Conservation (phyloP, 345 rosid species). For the Rubroshorea leprosula region DNA sequence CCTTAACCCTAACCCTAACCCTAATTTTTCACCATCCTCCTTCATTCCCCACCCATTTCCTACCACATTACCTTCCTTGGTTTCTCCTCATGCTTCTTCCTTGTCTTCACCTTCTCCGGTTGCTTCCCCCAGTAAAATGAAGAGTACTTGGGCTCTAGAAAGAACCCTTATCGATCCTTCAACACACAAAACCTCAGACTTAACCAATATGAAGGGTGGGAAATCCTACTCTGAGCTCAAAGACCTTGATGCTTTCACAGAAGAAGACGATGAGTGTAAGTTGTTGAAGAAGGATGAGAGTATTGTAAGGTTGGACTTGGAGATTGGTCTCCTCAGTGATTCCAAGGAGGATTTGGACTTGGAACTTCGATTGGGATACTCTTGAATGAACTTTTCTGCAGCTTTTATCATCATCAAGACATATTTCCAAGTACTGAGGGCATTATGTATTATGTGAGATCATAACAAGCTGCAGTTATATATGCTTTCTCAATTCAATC, state of each 20-base stretch:
- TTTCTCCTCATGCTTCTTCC: constrained; percentile 33
- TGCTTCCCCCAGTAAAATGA: constrained; percentile 24
- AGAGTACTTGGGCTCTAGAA: not conserved
- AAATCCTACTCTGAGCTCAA: constrained; percentile 17
- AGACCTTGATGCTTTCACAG: constrained; percentile 4
- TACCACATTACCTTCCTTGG: too few species aligned
- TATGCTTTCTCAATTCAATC: too few species aligned
- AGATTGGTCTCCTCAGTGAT: constrained; percentile 41
- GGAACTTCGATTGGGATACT: constrained; percentile 85
- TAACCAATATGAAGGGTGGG: constrained; percentile 8
- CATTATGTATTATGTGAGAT: too few species aligned
- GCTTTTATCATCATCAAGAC: not conserved
- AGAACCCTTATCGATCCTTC: constrained; percentile 19
- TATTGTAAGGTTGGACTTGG: constrained; percentile 52
- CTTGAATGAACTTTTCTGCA: constrained; percentile 16
- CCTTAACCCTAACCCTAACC: constrained; percentile 52
- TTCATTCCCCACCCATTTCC: constrained; percentile 21
- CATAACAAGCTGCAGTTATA: not conserved
- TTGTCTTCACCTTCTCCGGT: constrained; percentile 39
- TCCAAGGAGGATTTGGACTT: constrained; percentile 69
- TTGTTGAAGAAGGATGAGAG: constrained; percentile 34
- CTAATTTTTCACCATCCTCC: constrained; percentile 42
- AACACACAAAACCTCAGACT: constrained; percentile 24
- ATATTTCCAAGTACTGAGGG: too few species aligned
- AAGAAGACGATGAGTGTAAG: constrained; percentile 29